Base-by-base conservation (phyloP, 306 rosid genomes). In the Parietaria judaica region DNA sequence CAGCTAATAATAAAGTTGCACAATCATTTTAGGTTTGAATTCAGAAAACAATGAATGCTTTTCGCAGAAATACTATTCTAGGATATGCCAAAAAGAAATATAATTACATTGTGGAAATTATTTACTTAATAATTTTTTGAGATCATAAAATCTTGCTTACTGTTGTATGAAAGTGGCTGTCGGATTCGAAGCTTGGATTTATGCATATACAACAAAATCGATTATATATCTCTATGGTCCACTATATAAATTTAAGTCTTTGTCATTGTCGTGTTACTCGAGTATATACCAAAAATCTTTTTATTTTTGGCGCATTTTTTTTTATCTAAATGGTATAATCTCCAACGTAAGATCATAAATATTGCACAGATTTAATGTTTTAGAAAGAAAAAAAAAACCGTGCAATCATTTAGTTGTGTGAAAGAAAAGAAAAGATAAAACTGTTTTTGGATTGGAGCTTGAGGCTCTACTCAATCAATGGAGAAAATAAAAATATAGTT, bases 151-250 rank as follows among this genome's bases (percentile, higher is more conserved):
- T 48, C 54, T 12, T 49, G 3, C 41, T 51, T 4, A 51, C 68
- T 64, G 50, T 52, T 37, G n/a, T 9, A 51, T 51, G 57, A 64
- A 50, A 38, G 49, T 51, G 34, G 47, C 10, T 37, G 68, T 49
- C 49, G 68, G 68, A 64, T 52, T 64, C 50, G 58, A 51, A 37
- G 47, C 16, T 37, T 38, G 68, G 58, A 50, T 51, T 51, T 64
- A 64, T 64, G 68, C 58, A 36, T 50, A 64, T 50, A 8, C 13
- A 36, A 6, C 57, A n/a, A 15, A 61, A 61, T 59, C 37, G 13
- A n/a, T 61, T 15, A 13, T 45, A 45, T 61, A 44, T 60, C 6
- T 63, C 58, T 16, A 7, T 64, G 68, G 68, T 51, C 58, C 68
- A 50, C 67, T 36, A 12, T 8, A 46, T 14, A 56, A 4, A n/a